These are phyloP conservation scores for Pseudogymnoascus sp. DNA, from an alignment of 2,329 filamentous ascomycete species.

Conservation along the genomic window DNA sequence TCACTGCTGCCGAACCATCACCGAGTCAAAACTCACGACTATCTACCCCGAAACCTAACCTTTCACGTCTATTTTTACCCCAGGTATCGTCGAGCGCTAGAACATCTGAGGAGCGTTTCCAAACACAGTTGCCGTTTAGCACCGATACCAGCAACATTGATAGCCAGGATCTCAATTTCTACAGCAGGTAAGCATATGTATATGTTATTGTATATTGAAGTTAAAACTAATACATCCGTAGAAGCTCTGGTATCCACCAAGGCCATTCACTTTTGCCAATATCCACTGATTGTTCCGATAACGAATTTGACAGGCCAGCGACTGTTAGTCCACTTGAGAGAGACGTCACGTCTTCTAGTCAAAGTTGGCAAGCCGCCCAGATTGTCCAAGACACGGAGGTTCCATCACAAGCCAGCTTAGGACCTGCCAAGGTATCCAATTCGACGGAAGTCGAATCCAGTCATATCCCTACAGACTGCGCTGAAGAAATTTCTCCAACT, in stretches of 20 bases:
- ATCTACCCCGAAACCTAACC: neutral
- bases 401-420: neutral
- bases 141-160: neutral
- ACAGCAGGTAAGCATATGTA: neutral
- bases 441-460: neutral
- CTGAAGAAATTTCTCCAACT: neutral
- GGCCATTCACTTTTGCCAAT: neutral
- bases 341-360: neutral
- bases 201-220: neutral
- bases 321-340: neutral
- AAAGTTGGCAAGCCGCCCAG: slow-evolving; percentile 3
- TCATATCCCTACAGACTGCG: neutral
- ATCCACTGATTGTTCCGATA: neutral
- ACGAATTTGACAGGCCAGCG: neutral
- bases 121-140: neutral
- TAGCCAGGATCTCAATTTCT: neutral
- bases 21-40: neutral
- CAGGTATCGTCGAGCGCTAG: neutral
- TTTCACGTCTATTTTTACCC: slow-evolving; percentile 1
- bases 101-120: neutral
- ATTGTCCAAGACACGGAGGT: neutral
- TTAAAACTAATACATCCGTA: neutral
- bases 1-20: neutral
- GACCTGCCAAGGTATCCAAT: neutral
- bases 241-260: neutral